These are phyloP conservation scores for Ceratocystis smalleyi DNA, from an alignment of 2,329 filamentous ascomycete species.

Conservation along the genomic window DNA sequence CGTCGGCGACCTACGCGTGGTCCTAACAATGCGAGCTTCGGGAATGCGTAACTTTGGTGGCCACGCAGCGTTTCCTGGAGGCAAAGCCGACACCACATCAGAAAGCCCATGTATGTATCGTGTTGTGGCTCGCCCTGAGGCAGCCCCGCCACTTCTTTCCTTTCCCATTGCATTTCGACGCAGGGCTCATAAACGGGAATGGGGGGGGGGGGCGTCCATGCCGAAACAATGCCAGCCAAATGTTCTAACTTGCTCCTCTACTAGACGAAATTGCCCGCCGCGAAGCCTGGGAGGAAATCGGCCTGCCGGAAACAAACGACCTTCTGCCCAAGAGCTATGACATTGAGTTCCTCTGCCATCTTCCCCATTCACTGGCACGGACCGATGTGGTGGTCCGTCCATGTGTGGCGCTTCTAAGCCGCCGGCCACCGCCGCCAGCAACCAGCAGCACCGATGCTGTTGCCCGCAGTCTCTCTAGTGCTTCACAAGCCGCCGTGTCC, in stretches of 20 bases:
- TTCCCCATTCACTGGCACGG: conserved; percentile 60
- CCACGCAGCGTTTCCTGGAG: conserved; percentile 75
- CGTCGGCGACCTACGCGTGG: conserved; percentile 58
- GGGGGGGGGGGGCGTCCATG: too few species aligned
- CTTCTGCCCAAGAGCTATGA: conserved; percentile 61
- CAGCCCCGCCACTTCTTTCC: background rate
- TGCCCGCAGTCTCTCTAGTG: conserved; percentile 6
- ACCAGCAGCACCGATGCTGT: conserved; percentile 22
- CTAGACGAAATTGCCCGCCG: conserved; percentile 69
- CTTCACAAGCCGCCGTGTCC: background rate
- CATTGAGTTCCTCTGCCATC: conserved; percentile 73
- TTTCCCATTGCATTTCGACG: background rate
- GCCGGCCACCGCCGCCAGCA: conserved; percentile 27
- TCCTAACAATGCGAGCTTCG: conserved; percentile 52
- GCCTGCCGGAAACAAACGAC: conserved; percentile 55
- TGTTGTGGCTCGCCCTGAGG: too few species aligned
- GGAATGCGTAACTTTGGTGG: conserved; percentile 57
- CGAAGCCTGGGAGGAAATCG: conserved; percentile 88
- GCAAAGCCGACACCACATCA: conserved; percentile 44
- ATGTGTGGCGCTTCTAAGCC: conserved; percentile 63
- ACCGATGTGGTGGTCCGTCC: conserved; percentile 61
- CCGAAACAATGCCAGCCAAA: background rate
- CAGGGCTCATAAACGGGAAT: too few species aligned
- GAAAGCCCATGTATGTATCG: conserved; percentile 43
- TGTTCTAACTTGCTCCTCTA: conserved; percentile 20